Base-by-base conservation (phyloP, 768 basidiomycete species). In the Pisolithus sp. region DNA sequence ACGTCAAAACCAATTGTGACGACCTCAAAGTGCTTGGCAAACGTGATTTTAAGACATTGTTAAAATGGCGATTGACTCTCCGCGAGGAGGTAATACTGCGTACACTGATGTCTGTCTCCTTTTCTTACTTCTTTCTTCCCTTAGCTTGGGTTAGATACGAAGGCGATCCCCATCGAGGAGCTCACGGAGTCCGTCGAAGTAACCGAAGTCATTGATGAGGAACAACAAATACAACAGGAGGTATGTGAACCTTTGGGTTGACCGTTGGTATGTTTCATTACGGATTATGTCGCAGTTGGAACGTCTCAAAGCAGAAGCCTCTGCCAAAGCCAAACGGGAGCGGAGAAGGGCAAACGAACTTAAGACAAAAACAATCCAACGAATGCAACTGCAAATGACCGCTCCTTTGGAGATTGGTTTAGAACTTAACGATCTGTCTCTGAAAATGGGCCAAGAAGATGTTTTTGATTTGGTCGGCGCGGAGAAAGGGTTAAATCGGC, bases 1-100 rank as follows among this genome's bases (percentile, higher is more conserved):
- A 98, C 49, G 73, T 98, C 56, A 80, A 82, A 64, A 74, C 77
- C n/a, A 92, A 89, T 65, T 87, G 85, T 58, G 81, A 85, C 20
- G 96, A 99, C 75, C 76, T 99, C 57, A 97, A 95, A 67, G 96
- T 99, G 4, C 73, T 99, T 31, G 96, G 96, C 31, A 99, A 97
- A 71, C 89, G 94, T 26, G 96, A 99, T 64, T 99, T 99, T 75
- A 98, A 97, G 68, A 63, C 78, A 8, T 71, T 99, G 50, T 74
- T 98, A 52, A 97, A 86, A 71, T 99, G 95, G 95, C 80, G 96
- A 46, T 69, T 82, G 40, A 80, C 83, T 5, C 73, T 98, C 30
- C 85, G 96, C 26, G 85, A 97, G 70, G 92, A 97, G 77, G 91
- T 90, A 46, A 48, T 23, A 15, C 40, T 38, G 34, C 52, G 31